A percentile compares a stretch with the other conserved stretches of the same genome.
These are phyloP conservation scores for Oryza rufipogon DNA, from an alignment of 176 grass and related monocot genomes.

Conservation along the genomic window DNA sequence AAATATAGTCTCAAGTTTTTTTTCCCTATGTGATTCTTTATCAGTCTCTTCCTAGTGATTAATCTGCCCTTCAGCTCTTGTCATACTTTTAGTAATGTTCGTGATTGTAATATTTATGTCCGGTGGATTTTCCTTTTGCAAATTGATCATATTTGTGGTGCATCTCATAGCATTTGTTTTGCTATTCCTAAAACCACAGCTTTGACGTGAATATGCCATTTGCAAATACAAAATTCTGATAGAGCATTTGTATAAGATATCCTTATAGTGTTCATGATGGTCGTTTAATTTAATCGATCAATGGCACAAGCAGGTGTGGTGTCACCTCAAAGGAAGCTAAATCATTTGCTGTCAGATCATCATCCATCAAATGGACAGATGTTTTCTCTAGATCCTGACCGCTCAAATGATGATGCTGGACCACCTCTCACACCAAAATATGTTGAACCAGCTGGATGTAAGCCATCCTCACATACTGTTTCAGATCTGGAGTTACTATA, in stretches of 20 bases:
- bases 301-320: conserved; percentile 49
- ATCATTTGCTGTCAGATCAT: conserved; percentile 56
- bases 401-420: conserved; percentile 69
- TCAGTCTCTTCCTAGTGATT: not conserved
- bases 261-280: not conserved
- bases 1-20: not conserved
- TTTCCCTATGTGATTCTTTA: not conserved
- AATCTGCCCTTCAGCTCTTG: conserved; percentile 13
- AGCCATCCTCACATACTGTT: conserved; percentile 37
- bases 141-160: not conserved
- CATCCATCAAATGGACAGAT: conserved; percentile 51
- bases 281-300: conserved; percentile 27
- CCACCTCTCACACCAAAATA: conserved; percentile 76
- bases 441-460: conserved; percentile 83
- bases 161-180: conserved; percentile 22
- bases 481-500: conserved; percentile 29
- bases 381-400: conserved; percentile 59
- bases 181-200: not conserved
- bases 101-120: not conserved
- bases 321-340: conserved; percentile 63
- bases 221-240: conserved; percentile 4
- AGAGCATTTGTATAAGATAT: conserved; percentile 20
- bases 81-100: conserved; percentile 5
- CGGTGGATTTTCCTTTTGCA: conserved; percentile 19
- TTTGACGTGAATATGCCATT: not conserved